Conservation (phyloP, 2,329 filamentous ascomycete genomes). For the Trichoderma harzianum region DNA sequence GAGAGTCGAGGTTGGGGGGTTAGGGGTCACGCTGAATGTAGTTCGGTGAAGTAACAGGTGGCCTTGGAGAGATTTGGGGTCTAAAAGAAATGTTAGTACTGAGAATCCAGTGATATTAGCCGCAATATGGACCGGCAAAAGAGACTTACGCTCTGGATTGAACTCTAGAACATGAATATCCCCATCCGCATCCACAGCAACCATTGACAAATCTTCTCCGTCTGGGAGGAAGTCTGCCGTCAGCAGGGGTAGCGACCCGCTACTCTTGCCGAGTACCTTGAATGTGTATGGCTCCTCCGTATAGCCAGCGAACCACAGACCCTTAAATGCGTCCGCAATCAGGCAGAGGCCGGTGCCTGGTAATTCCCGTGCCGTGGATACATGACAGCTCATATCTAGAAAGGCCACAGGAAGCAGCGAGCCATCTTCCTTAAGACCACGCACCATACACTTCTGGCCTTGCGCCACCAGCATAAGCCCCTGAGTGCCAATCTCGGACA, state of each 20-base stretch:
- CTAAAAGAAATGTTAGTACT: slow-evolving; percentile 43
- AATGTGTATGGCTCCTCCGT: slow-evolving; percentile 96
- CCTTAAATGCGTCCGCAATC: slow-evolving; percentile 87
- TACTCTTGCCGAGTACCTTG: slow-evolving; percentile 85
- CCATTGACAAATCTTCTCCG: slow-evolving; percentile 75
- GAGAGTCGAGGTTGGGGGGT: slow-evolving; percentile 70
- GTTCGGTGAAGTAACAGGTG: slow-evolving; percentile 82
- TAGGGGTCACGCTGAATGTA: slow-evolving; percentile 79
- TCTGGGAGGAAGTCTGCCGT: slow-evolving; percentile 86
- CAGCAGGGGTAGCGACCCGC: slow-evolving; percentile 72
- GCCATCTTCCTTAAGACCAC: slow-evolving; percentile 92
- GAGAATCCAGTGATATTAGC: not conserved
- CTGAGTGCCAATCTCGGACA: slow-evolving; percentile 81
- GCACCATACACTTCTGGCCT: slow-evolving; percentile 95
- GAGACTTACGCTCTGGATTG: slow-evolving; percentile 79
- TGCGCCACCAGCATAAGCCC: slow-evolving; percentile 88
- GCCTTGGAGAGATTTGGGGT: slow-evolving; percentile 89
- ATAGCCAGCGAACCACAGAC: slow-evolving; percentile 94
- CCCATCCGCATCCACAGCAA: slow-evolving; percentile 79
- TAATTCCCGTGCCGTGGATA: slow-evolving; percentile 79
- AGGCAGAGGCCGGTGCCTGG: slow-evolving; percentile 80
- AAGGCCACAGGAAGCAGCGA: slow-evolving; percentile 91
- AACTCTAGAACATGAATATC: slow-evolving; percentile 89
- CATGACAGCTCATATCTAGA: slow-evolving; percentile 95
- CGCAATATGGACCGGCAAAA: not conserved